Evolutionary conservation across 2,329 filamentous ascomycete genomes (phyloP).

Genomic region (Diaporthe vaccinii): DNA sequence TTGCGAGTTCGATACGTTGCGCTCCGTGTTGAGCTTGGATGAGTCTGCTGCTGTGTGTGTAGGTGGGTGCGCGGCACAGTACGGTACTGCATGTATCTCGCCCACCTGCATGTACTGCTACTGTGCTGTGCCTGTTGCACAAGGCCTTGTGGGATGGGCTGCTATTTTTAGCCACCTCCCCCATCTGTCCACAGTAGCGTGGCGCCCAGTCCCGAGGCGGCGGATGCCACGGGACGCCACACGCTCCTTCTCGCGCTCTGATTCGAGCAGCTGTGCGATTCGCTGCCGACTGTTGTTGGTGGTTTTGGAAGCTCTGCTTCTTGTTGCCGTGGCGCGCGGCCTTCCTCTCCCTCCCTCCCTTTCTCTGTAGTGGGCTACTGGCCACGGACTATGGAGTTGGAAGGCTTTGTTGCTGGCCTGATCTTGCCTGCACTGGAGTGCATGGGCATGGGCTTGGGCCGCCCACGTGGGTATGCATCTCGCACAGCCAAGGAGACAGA

Average conservation of each 20-base stretch:
- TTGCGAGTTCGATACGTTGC: not conserved
- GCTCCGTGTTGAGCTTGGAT: not conserved
- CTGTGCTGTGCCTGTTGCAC: conserved; percentile 19
- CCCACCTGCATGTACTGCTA: not conserved
- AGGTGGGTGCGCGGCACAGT: not conserved
- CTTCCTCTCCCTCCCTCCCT: not conserved
- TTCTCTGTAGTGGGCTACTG: not conserved
- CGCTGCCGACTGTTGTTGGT: conserved; percentile 5
- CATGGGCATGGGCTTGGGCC: not conserved
- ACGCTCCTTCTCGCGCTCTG: conserved; percentile 6
- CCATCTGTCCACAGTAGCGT: conserved; percentile 20
- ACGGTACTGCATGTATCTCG: not conserved
- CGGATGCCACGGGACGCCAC: conserved; percentile 36
- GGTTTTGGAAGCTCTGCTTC: not conserved
- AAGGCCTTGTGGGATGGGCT: conserved; percentile 21
- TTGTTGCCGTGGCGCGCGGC: not conserved
- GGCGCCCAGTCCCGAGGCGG: conserved; percentile 33
- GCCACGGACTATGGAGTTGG: not conserved
- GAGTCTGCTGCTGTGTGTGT: not conserved
- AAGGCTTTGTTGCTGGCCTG: not conserved
- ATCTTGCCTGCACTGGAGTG: not conserved
- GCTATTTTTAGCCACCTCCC: conserved; percentile 19
- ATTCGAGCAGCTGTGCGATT: conserved; percentile 23
- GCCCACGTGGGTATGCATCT: not conserved
- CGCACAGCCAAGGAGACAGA: conserved; percentile 1